A percentile compares a stretch with the other conserved stretches of the same genome.
Evolutionary conservation across 768 basidiomycete species (phyloP).

Genomic region (Cystofilobasidium ferigula): DNA sequence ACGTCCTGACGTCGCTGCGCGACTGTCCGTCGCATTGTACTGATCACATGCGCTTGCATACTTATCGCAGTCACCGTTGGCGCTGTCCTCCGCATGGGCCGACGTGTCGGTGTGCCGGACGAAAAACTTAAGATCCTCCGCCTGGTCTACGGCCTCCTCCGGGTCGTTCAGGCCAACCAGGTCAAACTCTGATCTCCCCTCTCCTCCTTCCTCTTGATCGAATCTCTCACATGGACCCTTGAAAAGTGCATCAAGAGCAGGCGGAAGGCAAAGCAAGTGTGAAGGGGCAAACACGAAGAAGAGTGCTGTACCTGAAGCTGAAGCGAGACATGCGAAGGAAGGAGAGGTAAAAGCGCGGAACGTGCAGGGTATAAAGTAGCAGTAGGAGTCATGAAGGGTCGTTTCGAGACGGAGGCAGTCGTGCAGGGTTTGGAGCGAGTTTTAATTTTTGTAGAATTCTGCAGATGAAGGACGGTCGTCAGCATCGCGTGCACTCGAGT

Average conservation of each 20-base stretch:
- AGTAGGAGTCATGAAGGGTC: background rate
- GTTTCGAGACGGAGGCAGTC: background rate
- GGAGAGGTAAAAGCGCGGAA: background rate
- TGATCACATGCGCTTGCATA: too few relatives aligned
- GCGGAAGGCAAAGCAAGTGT: background rate
- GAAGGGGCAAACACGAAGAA: background rate
- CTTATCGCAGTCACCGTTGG: slow-evolving; percentile 23
- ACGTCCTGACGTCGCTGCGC: background rate
- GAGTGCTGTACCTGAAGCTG: background rate
- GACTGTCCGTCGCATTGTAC: too few relatives aligned
- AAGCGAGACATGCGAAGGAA: background rate
- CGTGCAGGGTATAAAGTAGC: too few relatives aligned
- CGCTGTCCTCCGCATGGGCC: slow-evolving; percentile 14
- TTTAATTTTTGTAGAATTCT: slow-evolving; percentile 27
- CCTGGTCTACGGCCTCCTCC: slow-evolving; percentile 14
- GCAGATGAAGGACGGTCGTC: background rate
- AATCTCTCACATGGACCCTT: background rate
- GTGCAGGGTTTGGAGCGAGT: background rate
- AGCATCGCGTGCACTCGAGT: background rate
- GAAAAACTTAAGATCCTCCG: slow-evolving; percentile 16
- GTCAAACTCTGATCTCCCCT: background rate
- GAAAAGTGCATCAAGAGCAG: background rate
- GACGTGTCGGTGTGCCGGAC: slow-evolving; percentile 7
- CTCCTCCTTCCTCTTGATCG: background rate
- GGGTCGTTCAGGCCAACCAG: slow-evolving; percentile 12